A percentile compares a stretch with the other conserved stretches of the same genome.
Evolutionary conservation across 495 filamentous ascomycete species (phyloP).

Genomic region (Aspergillus egyptiacus): DNA sequence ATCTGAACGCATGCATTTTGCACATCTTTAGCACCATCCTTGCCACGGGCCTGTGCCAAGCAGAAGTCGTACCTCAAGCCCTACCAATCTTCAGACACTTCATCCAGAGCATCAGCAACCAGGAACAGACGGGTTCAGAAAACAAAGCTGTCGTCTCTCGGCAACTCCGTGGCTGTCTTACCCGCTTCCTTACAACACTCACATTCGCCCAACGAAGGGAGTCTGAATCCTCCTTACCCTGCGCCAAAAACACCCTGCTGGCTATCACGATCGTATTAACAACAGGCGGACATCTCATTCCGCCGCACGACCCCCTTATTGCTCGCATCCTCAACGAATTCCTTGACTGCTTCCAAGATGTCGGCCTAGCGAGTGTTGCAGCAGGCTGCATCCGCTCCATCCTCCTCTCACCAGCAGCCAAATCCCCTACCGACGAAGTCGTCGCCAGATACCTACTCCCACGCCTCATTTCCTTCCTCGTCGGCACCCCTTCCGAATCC

Average conservation of each 20-base stretch:
- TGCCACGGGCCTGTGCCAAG: conserved; percentile 77
- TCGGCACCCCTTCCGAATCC: conserved; percentile 51
- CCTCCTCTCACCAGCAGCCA: conserved; percentile 58
- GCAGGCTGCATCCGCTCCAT: conserved; percentile 82
- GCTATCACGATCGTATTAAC: conserved; percentile 85
- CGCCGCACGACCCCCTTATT: conserved; percentile 66
- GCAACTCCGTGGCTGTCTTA: conserved; percentile 67
- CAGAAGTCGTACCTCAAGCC: conserved; percentile 80
- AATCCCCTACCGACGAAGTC: conserved; percentile 63
- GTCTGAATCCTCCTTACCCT: conserved; percentile 69
- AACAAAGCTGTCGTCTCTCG: conserved; percentile 35
- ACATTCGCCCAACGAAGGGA: conserved; percentile 79
- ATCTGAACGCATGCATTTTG: conserved; percentile 92
- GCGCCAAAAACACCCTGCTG: conserved; percentile 88
- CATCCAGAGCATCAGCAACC: conserved; percentile 61
- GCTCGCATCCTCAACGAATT: conserved; percentile 64
- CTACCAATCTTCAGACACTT: conserved; percentile 91
- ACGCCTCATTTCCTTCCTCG: conserved; percentile 66
- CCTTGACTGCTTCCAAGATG: conserved; percentile 76
- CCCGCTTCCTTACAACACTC: conserved; percentile 73
- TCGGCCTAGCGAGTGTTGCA: conserved; percentile 76
- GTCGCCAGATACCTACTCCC: conserved; percentile 72
- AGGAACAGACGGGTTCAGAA: conserved; percentile 26
- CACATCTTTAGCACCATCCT: conserved; percentile 96
- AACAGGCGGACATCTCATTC: conserved; percentile 63